These are phyloP conservation scores for Danielia reshetovae DNA, from an alignment of 805 yeast species.

Conservation along the genomic window DNA sequence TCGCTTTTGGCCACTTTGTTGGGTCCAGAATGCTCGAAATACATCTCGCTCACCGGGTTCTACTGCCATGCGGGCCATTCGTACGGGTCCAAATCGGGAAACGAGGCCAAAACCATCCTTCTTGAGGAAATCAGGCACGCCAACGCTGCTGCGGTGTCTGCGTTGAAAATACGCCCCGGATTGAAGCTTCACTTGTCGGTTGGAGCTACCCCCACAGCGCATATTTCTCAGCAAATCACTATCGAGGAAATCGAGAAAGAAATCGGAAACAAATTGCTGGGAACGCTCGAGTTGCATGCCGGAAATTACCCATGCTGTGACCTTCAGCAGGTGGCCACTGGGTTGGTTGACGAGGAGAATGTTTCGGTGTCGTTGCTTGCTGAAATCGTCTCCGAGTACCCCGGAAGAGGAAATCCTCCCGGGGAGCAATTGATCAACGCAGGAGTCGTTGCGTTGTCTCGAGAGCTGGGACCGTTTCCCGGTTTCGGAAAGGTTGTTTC, in stretches of 20 bases:
- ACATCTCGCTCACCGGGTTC: conserved; percentile 56
- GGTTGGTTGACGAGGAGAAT: conserved; percentile 30
- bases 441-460: conserved; percentile 66
- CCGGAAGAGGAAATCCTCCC: conserved; percentile 47
- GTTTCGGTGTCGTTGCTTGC: conserved; percentile 18
- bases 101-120: conserved; percentile 46
- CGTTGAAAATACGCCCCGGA: conserved; percentile 31
- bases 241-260: conserved; percentile 16
- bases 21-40: conserved; percentile 19
- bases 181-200: conserved; percentile 53
- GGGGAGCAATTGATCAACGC: conserved; percentile 68
- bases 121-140: conserved; percentile 57
- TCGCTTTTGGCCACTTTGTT: conserved; percentile 30
- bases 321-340: conserved; percentile 72
- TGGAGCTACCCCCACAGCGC: conserved; percentile 82
- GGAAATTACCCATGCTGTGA: conserved; percentile 76
- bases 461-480: conserved; percentile 57
- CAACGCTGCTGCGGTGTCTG: conserved; percentile 45
- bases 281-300: conserved; percentile 68
- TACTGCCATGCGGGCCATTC: conserved; percentile 83
- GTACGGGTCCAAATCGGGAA: conserved; percentile 44
- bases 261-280: conserved; percentile 25
- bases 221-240: conserved; percentile 41
- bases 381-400: conserved; percentile 47
- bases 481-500: conserved; percentile 54